Evolutionary conservation across 768 basidiomycete species (phyloP).

Genomic region (Kwoniella sp.): DNA sequence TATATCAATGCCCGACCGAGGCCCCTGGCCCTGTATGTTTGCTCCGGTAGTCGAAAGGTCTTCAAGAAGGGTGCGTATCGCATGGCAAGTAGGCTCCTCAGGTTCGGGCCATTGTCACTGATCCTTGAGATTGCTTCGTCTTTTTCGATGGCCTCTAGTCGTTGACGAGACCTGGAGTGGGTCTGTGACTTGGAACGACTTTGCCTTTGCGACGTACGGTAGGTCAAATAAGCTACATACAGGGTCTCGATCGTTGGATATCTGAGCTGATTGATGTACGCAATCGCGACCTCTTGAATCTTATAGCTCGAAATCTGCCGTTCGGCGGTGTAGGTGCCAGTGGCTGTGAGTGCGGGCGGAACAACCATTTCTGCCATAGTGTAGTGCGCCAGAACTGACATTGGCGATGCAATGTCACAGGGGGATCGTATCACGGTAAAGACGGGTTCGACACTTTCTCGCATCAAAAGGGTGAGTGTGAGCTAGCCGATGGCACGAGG

Average conservation of each 20-base stretch:
- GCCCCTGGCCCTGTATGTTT: constrained; percentile 55
- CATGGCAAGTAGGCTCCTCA: neutral
- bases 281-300: neutral
- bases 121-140: too few relatives aligned
- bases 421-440: constrained; percentile 52
- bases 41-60: constrained; percentile 36
- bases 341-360: constrained; percentile 46
- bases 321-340: constrained; percentile 56
- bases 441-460: constrained; percentile 52
- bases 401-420: constrained; percentile 12
- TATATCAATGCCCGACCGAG: constrained; percentile 49
- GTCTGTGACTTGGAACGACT: constrained; percentile 53
- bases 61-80: constrained; percentile 47
- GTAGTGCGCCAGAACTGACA: too few relatives aligned
- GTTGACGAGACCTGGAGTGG: constrained; percentile 50
- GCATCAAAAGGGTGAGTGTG: constrained; percentile 46
- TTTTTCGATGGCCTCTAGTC: too few relatives aligned
- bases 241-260: neutral
- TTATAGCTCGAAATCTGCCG: constrained; percentile 34
- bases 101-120: too few relatives aligned
- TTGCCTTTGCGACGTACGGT: constrained; percentile 40
- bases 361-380: too few relatives aligned
- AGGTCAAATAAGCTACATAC: constrained; percentile 6
- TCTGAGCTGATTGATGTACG: too few relatives aligned
- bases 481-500: too few relatives aligned